Base-by-base conservation (phyloP, 306 rosid species). In the Vigna angularis region DNA sequence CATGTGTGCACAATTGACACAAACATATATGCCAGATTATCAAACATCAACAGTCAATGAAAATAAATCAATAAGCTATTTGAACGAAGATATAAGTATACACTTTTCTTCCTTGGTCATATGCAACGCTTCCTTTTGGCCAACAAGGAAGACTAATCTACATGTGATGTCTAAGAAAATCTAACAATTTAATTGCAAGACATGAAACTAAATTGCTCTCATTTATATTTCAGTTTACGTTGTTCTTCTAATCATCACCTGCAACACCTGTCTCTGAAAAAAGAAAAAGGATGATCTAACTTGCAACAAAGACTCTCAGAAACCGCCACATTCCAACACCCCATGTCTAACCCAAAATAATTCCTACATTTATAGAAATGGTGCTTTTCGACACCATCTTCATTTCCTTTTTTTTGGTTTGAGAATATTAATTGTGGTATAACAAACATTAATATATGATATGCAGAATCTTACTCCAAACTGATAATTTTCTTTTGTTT, bases 401-500 rank as follows among this genome's bases (percentile, higher is more conserved):
- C 64, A 24, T 11, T 57, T 57, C 24, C 64, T 1, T 11, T 4
- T 0, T 24, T 20, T 57, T 57, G 4, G 2, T 57, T 11, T 24
- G 64, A 4, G n/a, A 2, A 57, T 24, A 24, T 8, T 12, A 10
- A 57, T 32, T 4, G 0, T 57, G 3, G 4, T 20, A 22, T 22
- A 22, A 56, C 16, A 22, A 56, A 56, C 34, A 57, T 22, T 22
- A 13, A 51, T 56, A 22, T 9, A 22, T 56, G 15, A 6, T 20
- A 4, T 20, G 30, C 24, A 20, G 62, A 4, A 20, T 20, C 30
- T 26, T 55, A 20, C 13, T 57, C 73, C 15, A 64, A 64, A 42
- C 58, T 38, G 73, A 26, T 62, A 67, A 26, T 38, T 77, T 72
- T 65, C 45, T 38, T 65, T 22, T 40, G 15, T 66, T 52, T 52